Evolutionary conservation across 768 basidiomycete species (phyloP), one percentile per base, ranked within the genome.

Genomic region (Trametes maxima): DNA sequence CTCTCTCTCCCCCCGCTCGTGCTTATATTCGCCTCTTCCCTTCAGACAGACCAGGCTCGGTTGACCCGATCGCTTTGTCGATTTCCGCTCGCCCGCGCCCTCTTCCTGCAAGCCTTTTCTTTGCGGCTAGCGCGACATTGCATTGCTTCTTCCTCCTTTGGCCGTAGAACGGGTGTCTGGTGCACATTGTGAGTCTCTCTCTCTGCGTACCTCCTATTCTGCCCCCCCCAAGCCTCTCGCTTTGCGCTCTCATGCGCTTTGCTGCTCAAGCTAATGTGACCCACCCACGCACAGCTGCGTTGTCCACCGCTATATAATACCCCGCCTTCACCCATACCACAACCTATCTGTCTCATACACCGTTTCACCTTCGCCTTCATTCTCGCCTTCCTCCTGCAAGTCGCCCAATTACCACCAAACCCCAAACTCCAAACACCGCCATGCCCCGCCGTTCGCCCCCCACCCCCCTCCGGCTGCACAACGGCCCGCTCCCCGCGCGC

Each of bases 371-470:
- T 46, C 22, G 25, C 42, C 17, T 51, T 42, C 40, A n/a, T n/a
- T n/a, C 12, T n/a, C 40, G 19, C 22, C 43, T 53, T 51, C 57
- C 33, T 42, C 25, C 46, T 25, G 46, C 25, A 42, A n/a, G 28
- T 33, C 28, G 8, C 4, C 28, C 40, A 42, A 3, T 36, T 39
- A 60, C 52, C 52, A 33, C 57, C 59, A 22, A 59, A 42, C 25
- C 52, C 49, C 47, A 33, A 24, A n/a, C 58, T 36, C 8, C 40
- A 54, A 21, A 46, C 48, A 52, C 19, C 58, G 63, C 60, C 43
- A 90, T 90, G 88, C 80, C 82, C 54, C 86, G 89, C 67, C 86
- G 90, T 33, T 76, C 82, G 33, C 85, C 90, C 1, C 90, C 90
- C 5, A 79, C 84, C 45, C 79, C 87, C 28, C 83, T 92, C 61